Evolutionary conservation across 345 rosid species (phyloP).

Genomic region (Angophora floribunda): DNA sequence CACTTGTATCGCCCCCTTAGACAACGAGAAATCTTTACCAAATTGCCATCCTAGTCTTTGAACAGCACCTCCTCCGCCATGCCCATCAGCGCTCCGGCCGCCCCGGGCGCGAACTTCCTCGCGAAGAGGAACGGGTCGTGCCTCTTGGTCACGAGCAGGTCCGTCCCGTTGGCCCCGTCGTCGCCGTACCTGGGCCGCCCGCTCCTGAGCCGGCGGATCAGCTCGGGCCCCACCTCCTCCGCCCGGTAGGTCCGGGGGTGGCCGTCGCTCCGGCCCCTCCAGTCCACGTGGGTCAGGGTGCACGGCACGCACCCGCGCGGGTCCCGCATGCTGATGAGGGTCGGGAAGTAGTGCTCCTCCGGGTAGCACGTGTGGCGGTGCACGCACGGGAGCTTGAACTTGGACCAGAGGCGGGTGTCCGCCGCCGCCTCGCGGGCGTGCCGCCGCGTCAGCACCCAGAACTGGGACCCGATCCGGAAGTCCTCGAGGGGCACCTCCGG

Average conservation of each 20-base stretch:
- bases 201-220: constrained; percentile 29
- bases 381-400: constrained; percentile 52
- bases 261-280: constrained; percentile 38
- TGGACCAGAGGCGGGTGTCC: constrained; percentile 49
- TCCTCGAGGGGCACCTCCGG: constrained; percentile 65
- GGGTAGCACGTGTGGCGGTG: constrained; percentile 54
- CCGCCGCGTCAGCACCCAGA: constrained; percentile 61
- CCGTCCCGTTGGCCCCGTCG: constrained; percentile 32
- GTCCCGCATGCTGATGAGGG: constrained; percentile 53
- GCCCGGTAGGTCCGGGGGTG: constrained; percentile 56
- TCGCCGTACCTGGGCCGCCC: constrained; percentile 44
- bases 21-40: not conserved
- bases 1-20: not conserved
- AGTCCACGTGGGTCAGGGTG: constrained; percentile 79
- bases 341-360: constrained; percentile 67
- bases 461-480: constrained; percentile 82
- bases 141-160: not conserved
- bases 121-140: constrained; percentile 63
- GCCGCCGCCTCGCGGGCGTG: constrained; percentile 60
- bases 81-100: constrained; percentile 26
- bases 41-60: constrained; percentile 24
- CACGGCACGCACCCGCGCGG: constrained; percentile 48
- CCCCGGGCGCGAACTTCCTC: constrained; percentile 43
- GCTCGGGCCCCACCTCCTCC: constrained; percentile 39
- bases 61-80: constrained; percentile 42